These are phyloP conservation scores for Globisporangium nodosum DNA, from an alignment of 352 stramenopile genomes.

Conservation along the genomic window DNA sequence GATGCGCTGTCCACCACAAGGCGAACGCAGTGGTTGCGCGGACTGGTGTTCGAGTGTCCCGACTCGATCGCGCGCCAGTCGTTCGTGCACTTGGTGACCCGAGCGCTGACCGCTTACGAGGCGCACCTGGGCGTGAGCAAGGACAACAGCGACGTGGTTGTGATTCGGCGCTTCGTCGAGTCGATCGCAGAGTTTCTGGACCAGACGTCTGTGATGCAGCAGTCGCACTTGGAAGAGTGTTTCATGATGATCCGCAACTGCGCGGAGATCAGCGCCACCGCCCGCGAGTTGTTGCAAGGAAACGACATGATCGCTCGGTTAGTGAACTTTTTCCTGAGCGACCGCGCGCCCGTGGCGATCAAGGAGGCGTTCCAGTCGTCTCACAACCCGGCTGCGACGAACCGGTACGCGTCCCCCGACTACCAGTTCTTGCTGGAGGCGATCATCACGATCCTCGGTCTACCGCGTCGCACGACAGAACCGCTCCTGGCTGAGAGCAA, in stretches of 20 bases:
- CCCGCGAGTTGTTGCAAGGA: conserved; percentile 44
- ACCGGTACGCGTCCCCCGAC: conserved; percentile 69
- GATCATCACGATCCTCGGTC: conserved; percentile 78
- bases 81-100: conserved; percentile 78
- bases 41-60: conserved; percentile 78
- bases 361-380: conserved; percentile 74
- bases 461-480: conserved; percentile 56
- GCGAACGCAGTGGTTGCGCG: conserved; percentile 49
- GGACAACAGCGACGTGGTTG: conserved; percentile 13
- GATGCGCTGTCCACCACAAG: conserved; percentile 49
- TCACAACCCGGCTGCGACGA: conserved; percentile 28
- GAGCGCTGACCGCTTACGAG: conserved; percentile 66
- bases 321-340: conserved; percentile 78
- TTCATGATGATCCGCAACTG: conserved; percentile 83
- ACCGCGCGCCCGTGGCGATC: conserved; percentile 49
- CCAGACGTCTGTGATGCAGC: conserved; percentile 68
- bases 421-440: conserved; percentile 88
- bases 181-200: conserved; percentile 58
- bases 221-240: conserved; percentile 82
- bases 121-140: conserved; percentile 28
- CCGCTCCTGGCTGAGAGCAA: conserved; percentile 62
- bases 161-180: conserved; percentile 35
- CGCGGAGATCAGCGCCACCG: conserved; percentile 47
- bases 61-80: conserved; percentile 83
- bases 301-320: conserved; percentile 75